A percentile compares a stretch with the other conserved stretches of the same genome.
phyloP scores from a whole-genome alignment of 2,329 filamentous ascomycete genomes.

The Trichoderma pleuroti region DNA sequence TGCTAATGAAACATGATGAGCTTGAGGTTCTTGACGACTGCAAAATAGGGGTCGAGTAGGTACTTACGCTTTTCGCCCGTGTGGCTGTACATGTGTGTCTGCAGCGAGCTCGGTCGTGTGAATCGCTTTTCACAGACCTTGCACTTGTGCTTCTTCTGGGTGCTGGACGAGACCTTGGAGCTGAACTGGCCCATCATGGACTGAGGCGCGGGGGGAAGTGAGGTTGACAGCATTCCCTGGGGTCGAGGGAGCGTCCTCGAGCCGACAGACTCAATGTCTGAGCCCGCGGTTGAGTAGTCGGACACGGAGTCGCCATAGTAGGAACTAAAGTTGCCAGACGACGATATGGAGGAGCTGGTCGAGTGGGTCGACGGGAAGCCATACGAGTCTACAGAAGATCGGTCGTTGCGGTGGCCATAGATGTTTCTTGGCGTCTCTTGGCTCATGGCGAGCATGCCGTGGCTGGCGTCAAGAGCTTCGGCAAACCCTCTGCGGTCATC shows the following conservation, averaged over 20 bases:
- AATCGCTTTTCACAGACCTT: slow-evolving; percentile 98
- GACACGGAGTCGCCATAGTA: slow-evolving; percentile 88
- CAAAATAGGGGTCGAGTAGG: neutral
- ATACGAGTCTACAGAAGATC: slow-evolving; percentile 80
- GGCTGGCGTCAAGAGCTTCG: slow-evolving; percentile 87
- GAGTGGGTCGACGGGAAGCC: slow-evolving; percentile 85
- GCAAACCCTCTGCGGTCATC: slow-evolving; percentile 69
- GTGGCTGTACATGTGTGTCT: slow-evolving; percentile 98
- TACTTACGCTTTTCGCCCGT: slow-evolving; percentile 95
- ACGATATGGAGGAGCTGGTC: slow-evolving; percentile 87
- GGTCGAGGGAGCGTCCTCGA: slow-evolving; percentile 83
- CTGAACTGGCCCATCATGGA: slow-evolving; percentile 99
- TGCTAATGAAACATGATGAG: slow-evolving; percentile 48
- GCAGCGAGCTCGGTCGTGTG: slow-evolving; percentile 86
- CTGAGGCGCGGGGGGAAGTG: slow-evolving; percentile 76
- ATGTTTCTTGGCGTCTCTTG: slow-evolving; percentile 91
- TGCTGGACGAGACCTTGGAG: slow-evolving; percentile 91
- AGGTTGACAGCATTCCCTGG: slow-evolving; percentile 57
- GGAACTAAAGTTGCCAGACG: slow-evolving; percentile 71
- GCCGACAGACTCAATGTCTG: slow-evolving; percentile 76
- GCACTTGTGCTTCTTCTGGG: slow-evolving; percentile 99
- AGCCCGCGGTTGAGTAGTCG: slow-evolving; percentile 86
- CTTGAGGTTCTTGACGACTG: neutral
- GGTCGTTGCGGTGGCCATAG: slow-evolving; percentile 66
- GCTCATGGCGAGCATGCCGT: slow-evolving; percentile 93